A percentile compares a stretch with the other conserved stretches of the same genome.
Evolutionary conservation across 768 basidiomycete genomes (phyloP).

Genomic region (Suillus subaureus): DNA sequence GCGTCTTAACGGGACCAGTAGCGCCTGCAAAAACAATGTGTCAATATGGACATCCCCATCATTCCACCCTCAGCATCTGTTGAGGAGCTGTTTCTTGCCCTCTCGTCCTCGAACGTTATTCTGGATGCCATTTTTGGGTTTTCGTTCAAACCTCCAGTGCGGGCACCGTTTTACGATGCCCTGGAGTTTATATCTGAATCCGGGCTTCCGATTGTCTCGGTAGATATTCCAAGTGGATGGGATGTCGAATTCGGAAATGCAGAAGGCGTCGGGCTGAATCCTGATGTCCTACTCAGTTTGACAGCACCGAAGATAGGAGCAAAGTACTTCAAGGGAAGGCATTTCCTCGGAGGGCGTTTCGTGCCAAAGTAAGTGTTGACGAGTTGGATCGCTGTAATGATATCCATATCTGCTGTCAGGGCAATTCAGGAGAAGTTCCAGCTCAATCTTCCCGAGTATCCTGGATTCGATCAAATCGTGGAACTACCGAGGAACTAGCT

Average conservation of each 20-base stretch:
- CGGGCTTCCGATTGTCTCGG: slow-evolving; percentile 81
- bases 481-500: slow-evolving; percentile 49
- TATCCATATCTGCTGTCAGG: slow-evolving; percentile 40
- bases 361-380: slow-evolving; percentile 69
- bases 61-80: slow-evolving; percentile 52
- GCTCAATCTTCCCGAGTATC: slow-evolving; percentile 83
- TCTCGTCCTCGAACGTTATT: slow-evolving; percentile 73
- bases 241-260: slow-evolving; percentile 80
- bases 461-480: slow-evolving; percentile 80
- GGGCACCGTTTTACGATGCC: slow-evolving; percentile 82
- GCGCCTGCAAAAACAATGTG: slow-evolving; percentile 84
- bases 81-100: slow-evolving; percentile 48
- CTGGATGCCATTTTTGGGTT: slow-evolving; percentile 98
- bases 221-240: slow-evolving; percentile 98
- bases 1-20: slow-evolving; percentile 28
- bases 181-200: slow-evolving; percentile 67
- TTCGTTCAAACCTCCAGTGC: slow-evolving; percentile 90
- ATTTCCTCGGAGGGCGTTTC: slow-evolving; percentile 95
- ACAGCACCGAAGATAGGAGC: slow-evolving; percentile 96
- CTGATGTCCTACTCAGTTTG: slow-evolving; percentile 84
- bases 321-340: slow-evolving; percentile 70
- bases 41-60: slow-evolving; percentile 83
- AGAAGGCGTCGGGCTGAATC: slow-evolving; percentile 58
- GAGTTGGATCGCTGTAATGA: slow-evolving; percentile 1
- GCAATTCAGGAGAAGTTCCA: slow-evolving; percentile 69